Conservation (phyloP, 2,329 filamentous ascomycete species). For the Botryosphaeria dothidea region DNA sequence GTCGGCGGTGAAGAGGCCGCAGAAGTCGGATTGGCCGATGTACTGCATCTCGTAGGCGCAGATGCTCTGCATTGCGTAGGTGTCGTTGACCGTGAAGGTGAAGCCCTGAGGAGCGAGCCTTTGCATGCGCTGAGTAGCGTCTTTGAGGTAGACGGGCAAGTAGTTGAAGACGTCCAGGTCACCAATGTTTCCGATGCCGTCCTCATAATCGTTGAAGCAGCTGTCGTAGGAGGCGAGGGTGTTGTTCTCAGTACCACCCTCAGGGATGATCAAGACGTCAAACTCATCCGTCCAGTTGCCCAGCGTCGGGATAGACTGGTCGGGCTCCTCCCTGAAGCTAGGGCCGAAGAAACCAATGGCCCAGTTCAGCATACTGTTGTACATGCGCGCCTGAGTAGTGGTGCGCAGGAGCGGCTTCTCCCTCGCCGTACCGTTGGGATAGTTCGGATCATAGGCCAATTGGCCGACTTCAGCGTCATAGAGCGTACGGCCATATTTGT, state of each 20-base stretch:
- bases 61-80: slow-evolving; percentile 50
- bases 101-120: slow-evolving; percentile 51
- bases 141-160: slow-evolving; percentile 47
- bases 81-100: slow-evolving; percentile 51
- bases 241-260: slow-evolving; percentile 54
- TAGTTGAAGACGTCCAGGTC: slow-evolving; percentile 48
- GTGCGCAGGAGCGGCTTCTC: slow-evolving; percentile 54
- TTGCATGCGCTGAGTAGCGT: slow-evolving; percentile 50
- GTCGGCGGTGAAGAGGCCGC: slow-evolving; percentile 54
- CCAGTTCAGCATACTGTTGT: slow-evolving; percentile 57
- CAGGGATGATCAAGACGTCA: slow-evolving; percentile 53
- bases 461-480: slow-evolving; percentile 53
- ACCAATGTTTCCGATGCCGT: slow-evolving; percentile 39
- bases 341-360: slow-evolving; percentile 55
- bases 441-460: slow-evolving; percentile 50
- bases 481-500: slow-evolving; percentile 55
- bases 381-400: slow-evolving; percentile 55
- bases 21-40: slow-evolving; percentile 54
- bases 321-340: slow-evolving; percentile 40
- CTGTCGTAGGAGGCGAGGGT: slow-evolving; percentile 52
- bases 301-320: slow-evolving; percentile 36
- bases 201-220: slow-evolving; percentile 45
- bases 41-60: slow-evolving; percentile 57
- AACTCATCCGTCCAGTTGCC: slow-evolving; percentile 44
- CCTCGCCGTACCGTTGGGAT: slow-evolving; percentile 38